Evolutionary conservation across 768 basidiomycete species (phyloP), one percentile per base, ranked within the genome.

Genomic region (Leccinum obscurum): DNA sequence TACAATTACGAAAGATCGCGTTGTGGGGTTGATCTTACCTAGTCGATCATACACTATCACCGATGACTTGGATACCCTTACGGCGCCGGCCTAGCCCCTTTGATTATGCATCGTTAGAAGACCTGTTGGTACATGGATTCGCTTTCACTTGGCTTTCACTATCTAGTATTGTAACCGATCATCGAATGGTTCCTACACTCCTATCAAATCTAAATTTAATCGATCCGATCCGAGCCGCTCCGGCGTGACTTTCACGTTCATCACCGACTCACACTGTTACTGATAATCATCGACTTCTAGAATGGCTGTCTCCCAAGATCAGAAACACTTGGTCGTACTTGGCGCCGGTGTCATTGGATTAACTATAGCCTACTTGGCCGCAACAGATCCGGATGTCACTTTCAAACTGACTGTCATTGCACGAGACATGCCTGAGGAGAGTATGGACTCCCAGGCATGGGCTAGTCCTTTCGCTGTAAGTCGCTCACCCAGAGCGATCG

Each of bases 381-480:
- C 69, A 6, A 68, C 65, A 54, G 69, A 72, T 41, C 59, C 61
- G 41, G 54, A 60, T 44, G 54, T 48, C n/a, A 2, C 61, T 3
- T 67, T 70, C 57, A 62, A 22, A 15, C 44, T 76, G 6, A 74
- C 72, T 0, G 61, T 77, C 48, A 63, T 77, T 4, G 77, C 77
- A 52, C 67, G 76, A 56, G 77, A 77, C 57, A 76, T 77, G 70
- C 75, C 75, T 2, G 63, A 72, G 50, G 70, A 74, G 49, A 35
- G 34, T 35, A 70, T 67, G 64, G 72, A 72, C 50, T 81, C 80
- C 4, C 78, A 80, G 55, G 78, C 74, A 4, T 82, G 78, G 71
- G 74, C 81, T 9, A 82, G 78, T 56, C 82, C 82, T n/a, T 83
- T 81, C 70, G 81, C 82, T 59, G 80, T 81, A 58, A 55, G 77